Conservation (phyloP, 2,329 filamentous ascomycete genomes). For the Mollisia scopiformis region DNA sequence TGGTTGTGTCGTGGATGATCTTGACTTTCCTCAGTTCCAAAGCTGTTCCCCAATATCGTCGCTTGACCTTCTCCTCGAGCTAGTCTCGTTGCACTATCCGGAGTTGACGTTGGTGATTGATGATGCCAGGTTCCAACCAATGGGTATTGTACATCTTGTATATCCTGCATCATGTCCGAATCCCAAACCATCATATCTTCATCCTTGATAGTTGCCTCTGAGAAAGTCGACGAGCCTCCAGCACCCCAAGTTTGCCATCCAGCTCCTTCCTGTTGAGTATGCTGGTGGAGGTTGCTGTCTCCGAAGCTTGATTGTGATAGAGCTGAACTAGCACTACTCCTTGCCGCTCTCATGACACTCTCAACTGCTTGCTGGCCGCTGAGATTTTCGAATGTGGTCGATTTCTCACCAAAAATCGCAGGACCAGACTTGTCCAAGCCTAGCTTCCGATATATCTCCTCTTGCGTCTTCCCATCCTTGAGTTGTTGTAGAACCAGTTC, state of each 20-base stretch:
- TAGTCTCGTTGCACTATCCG: conserved; percentile 22
- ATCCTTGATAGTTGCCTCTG: conserved; percentile 2
- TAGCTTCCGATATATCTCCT: conserved; percentile 58
- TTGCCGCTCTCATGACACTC: conserved; percentile 33
- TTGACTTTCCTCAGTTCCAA: conserved; percentile 65
- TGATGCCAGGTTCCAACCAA: conserved; percentile 43
- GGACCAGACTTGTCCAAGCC: conserved; percentile 47
- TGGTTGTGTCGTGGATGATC: conserved; percentile 69
- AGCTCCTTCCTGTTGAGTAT: conserved; percentile 22
- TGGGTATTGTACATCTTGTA: conserved; percentile 48
- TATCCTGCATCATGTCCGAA: conserved; percentile 23
- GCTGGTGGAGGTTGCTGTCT: conserved; percentile 29
- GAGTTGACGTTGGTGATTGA: conserved; percentile 8
- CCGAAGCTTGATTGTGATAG: conserved; percentile 46
- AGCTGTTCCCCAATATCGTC: conserved; percentile 58
- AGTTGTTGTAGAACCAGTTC: conserved; percentile 56
- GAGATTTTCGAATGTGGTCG: conserved; percentile 34
- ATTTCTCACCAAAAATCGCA: conserved; percentile 31
- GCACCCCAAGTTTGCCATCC: conserved; percentile 17
- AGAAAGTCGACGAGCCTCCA: background rate
- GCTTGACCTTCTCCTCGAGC: conserved; percentile 52
- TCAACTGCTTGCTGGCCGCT: conserved; percentile 39
- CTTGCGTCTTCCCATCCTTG: conserved; percentile 56
- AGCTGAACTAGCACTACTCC: conserved; percentile 50
- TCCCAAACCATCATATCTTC: conserved; percentile 37